These are phyloP conservation scores for Colletotrichum liaoningense DNA, from an alignment of 2,329 filamentous ascomycete genomes.

Conservation along the genomic window DNA sequence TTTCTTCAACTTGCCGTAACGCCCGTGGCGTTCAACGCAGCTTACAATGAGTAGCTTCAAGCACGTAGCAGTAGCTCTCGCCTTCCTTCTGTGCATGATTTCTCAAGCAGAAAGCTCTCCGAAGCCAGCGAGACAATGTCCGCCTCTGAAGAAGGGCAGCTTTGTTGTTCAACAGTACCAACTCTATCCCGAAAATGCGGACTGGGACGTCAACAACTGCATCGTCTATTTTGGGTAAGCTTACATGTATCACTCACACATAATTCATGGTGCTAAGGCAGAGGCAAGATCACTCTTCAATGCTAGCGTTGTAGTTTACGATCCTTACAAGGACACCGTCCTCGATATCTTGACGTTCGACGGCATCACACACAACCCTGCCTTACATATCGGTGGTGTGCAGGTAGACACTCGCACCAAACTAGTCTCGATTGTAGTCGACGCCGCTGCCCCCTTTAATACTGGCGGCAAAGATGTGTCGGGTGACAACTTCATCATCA, in stretches of 20 bases:
- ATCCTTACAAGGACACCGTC: conserved; percentile 35
- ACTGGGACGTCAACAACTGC: conserved; percentile 47
- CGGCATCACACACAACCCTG: conserved; percentile 32
- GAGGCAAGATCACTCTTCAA: conserved; percentile 36
- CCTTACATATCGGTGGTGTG: conserved; percentile 37
- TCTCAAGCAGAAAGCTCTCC: background rate
- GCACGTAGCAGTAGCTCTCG: background rate
- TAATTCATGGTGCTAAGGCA: background rate
- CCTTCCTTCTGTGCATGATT: background rate
- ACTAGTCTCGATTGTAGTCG: conserved; percentile 35
- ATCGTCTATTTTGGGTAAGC: conserved; percentile 46
- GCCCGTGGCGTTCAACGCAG: too few relatives aligned
- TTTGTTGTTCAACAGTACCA: conserved; percentile 44
- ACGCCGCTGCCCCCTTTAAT: conserved; percentile 36
- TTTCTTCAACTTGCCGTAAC: background rate
- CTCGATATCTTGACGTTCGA: conserved; percentile 36
- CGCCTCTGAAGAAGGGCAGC: conserved; percentile 37
- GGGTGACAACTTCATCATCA: conserved; percentile 39
- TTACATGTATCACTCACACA: too few relatives aligned
- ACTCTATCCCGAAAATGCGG: conserved; percentile 50
- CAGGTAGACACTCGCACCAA: conserved; percentile 32
- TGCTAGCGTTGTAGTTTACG: conserved; percentile 37
- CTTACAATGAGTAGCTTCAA: background rate
- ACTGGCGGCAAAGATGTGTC: conserved; percentile 34
- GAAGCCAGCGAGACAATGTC: conserved; percentile 25